Evolutionary conservation across 805 yeast genomes (phyloP).

Genomic region (Lipomyces yamadae): DNA sequence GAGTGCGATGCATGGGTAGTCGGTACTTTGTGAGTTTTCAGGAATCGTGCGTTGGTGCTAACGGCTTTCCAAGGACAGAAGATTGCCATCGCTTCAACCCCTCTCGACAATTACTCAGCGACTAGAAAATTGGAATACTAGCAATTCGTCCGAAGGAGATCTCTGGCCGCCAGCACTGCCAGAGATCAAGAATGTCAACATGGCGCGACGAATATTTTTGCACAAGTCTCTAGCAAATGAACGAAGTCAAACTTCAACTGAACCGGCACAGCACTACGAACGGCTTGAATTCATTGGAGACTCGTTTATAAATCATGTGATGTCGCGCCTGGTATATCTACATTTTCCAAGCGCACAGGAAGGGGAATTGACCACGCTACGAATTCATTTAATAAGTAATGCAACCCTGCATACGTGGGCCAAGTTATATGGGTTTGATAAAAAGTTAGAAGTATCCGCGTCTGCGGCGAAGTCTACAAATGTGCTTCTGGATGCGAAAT

Average conservation of each 20-base stretch:
- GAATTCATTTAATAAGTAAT: constrained; percentile 76
- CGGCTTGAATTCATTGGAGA: constrained; percentile 38
- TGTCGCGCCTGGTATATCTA: constrained; percentile 68
- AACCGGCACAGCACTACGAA: constrained; percentile 51
- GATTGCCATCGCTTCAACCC: constrained; percentile 22
- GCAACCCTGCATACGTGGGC: constrained; percentile 74
- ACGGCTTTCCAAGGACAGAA: constrained; percentile 8
- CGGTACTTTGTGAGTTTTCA: not conserved
- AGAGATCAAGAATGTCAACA: constrained; percentile 59
- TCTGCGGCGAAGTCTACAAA: constrained; percentile 46
- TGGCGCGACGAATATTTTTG: constrained; percentile 73
- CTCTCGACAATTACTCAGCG: constrained; percentile 18
- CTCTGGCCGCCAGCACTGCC: constrained; percentile 74
- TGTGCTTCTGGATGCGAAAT: constrained; percentile 51
- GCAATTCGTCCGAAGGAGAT: not conserved
- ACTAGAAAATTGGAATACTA: constrained; percentile 7
- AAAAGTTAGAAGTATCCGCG: constrained; percentile 56
- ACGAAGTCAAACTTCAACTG: constrained; percentile 43
- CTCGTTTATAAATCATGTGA: constrained; percentile 50
- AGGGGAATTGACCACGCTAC: constrained; percentile 74
- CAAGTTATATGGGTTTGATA: constrained; percentile 66
- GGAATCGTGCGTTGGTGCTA: not conserved
- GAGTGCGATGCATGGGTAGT: constrained; percentile 17
- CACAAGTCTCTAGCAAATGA: constrained; percentile 74
- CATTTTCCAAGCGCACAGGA: constrained; percentile 72